phyloP scores from a whole-genome alignment of 495 filamentous ascomycete genomes.

The Talaromyces thailandensis region DNA sequence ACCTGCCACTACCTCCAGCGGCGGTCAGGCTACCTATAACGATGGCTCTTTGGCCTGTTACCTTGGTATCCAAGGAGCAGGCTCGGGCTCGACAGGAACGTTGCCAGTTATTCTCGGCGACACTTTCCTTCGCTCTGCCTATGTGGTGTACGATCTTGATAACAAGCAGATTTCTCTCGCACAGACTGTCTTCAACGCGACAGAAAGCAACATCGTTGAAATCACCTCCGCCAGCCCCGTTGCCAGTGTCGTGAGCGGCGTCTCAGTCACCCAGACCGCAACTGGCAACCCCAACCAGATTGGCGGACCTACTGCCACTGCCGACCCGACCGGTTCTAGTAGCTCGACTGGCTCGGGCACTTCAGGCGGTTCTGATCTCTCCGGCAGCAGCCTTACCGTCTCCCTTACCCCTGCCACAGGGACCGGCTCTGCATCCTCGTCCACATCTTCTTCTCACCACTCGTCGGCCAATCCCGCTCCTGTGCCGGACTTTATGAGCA shows the following conservation, averaged over 20 bases:
- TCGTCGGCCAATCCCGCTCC: not conserved
- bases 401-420: not conserved
- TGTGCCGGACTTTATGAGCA: not conserved
- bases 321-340: not conserved
- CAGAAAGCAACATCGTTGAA: slow-evolving; percentile 7
- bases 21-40: slow-evolving; percentile 7
- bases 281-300: not conserved
- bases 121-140: slow-evolving; percentile 69
- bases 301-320: not conserved
- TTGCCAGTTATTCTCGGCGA: slow-evolving; percentile 57
- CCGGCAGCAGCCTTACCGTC: not conserved
- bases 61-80: slow-evolving; percentile 25
- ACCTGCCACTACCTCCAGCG: slow-evolving; percentile 37
- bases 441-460: not conserved
- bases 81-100: slow-evolving; percentile 31
- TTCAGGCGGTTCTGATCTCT: not conserved
- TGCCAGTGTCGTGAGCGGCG: slow-evolving; percentile 39
- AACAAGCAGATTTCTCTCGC: slow-evolving; percentile 69
- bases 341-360: not conserved
- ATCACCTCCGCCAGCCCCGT: slow-evolving; percentile 26
- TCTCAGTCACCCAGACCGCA: slow-evolving; percentile 26
- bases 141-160: slow-evolving; percentile 66
- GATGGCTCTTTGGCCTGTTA: slow-evolving; percentile 8
- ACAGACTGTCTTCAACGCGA: slow-evolving; percentile 55
- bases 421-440: not conserved